Evolutionary conservation across 345 rosid genomes (phyloP).

Genomic region (Geranium rotundifolium): DNA sequence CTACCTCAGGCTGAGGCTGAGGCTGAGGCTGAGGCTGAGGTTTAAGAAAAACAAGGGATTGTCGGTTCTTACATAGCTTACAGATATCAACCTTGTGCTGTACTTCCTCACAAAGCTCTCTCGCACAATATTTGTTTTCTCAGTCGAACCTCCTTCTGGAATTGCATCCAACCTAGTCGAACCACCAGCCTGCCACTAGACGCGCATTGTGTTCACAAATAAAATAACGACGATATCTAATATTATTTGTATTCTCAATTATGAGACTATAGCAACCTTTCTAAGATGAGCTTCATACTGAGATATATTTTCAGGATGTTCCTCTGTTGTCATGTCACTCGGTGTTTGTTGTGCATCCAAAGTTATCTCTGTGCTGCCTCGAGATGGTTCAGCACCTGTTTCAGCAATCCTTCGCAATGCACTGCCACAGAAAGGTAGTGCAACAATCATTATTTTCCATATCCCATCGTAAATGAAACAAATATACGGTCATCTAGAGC

Average conservation of each 20-base stretch:
- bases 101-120: not conserved
- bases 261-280: conserved; percentile 18
- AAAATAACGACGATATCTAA: too few species aligned
- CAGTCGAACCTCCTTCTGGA: not conserved
- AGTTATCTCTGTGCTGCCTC: conserved; percentile 9
- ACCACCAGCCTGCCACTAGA: not conserved
- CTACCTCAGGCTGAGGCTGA: too few species aligned
- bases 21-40: too few species aligned
- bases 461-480: not conserved
- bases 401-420: conserved; percentile 27
- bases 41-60: not conserved
- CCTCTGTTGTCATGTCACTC: conserved; percentile 10
- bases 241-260: not conserved
- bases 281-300: conserved; percentile 1
- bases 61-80: conserved; percentile 22
- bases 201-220: not conserved
- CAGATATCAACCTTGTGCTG: conserved; percentile 8
- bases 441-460: conserved; percentile 1
- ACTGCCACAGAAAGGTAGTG: conserved; percentile 14
- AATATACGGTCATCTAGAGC: not conserved
- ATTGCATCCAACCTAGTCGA: not conserved
- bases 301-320: conserved; percentile 14
- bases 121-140: not conserved
- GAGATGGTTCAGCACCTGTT: conserved; percentile 13
- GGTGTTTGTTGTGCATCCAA: conserved; percentile 21